Percentiles rank a stretch among this genome's conserved stretches.
Evolutionary conservation across 768 basidiomycete species (phyloP).

Genomic region (Hericium rajendrae): DNA sequence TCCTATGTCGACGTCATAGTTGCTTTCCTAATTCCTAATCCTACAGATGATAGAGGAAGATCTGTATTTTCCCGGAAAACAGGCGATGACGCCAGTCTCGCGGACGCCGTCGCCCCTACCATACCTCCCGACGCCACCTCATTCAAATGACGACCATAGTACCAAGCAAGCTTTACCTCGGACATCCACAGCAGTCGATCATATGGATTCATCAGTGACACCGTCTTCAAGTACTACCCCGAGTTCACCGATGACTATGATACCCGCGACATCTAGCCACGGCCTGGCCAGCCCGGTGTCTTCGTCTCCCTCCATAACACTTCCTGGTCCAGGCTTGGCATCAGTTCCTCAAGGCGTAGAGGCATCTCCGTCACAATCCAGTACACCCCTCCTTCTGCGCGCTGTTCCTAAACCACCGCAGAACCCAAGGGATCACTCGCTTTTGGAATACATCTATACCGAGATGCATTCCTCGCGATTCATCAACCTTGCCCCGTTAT

Average conservation of each 20-base stretch:
- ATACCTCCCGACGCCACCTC: background rate
- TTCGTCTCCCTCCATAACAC: background rate
- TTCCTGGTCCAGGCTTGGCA: background rate
- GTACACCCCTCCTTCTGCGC: background rate
- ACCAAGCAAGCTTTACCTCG: background rate
- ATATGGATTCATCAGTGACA: background rate
- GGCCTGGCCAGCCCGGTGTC: background rate
- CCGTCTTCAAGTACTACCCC: background rate
- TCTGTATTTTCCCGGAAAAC: constrained; percentile 56
- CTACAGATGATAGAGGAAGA: constrained; percentile 64
- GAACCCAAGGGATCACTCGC: constrained; percentile 59
- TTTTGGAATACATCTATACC: constrained; percentile 55
- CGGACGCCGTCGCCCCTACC: constrained; percentile 8
- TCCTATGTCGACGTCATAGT: background rate
- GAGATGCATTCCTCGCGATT: constrained; percentile 62
- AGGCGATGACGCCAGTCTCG: constrained; percentile 20
- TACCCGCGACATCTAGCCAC: background rate
- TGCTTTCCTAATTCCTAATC: background rate
- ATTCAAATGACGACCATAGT: background rate
- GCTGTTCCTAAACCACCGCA: constrained; percentile 1
- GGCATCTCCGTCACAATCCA: background rate
- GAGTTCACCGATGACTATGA: no score
- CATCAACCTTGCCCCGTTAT: constrained; percentile 57
- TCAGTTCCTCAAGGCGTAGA: background rate
- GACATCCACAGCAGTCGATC: background rate